Base-by-base conservation (phyloP, 2,329 filamentous ascomycete species). In the Aspergillus costaricaensis region DNA sequence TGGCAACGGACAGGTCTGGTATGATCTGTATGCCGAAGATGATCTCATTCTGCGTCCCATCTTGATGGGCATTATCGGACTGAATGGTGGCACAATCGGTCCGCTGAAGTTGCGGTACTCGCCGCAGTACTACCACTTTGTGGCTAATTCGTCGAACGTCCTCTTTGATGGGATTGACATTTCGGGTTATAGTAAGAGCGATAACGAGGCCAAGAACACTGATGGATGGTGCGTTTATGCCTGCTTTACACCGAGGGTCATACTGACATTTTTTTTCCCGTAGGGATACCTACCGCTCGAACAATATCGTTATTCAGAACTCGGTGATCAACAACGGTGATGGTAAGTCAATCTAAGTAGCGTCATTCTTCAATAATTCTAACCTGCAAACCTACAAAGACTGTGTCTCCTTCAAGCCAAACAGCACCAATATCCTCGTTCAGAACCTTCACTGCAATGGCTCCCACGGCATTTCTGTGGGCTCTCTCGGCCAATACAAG, bases 351-450 rank as follows among this genome's bases (percentile, higher is more conserved):
- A 19, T 5, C 3, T 1, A 4, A 14, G 6, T 9, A 9, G 19
- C 25, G 3, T 1, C 3, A 21, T n/a, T 2, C 9, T 3, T 4
- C 1, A 12, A 12, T 2, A n/a, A 39, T 52, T 51, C 47, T 59
- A 32, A 55, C n/a, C 10, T 27, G 12, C 14, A 1, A 19, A 79
- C 12, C 10, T 21, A n/a, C 5, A 2, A 14, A 79, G 84, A 91
- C 70, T 91, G 89, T 62, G 86, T 91, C 12, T 87, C 87, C 0
- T 91, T 91, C 81, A 91, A 91, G 74, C 88, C 88, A 17, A 91
- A 91, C 72, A 87, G 83, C 67, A 90, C 87, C 47, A 83, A 89
- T 64, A 84, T 91, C 7, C 73, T 91, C 4, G 83, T 91, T 5
- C 87, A 91, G 70, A 86, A 87, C 62, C 76, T 91, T 4, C 76